Evolutionary conservation across 305 asterid genomes (phyloP).

Genomic region (Fraxinus paxiana): DNA sequence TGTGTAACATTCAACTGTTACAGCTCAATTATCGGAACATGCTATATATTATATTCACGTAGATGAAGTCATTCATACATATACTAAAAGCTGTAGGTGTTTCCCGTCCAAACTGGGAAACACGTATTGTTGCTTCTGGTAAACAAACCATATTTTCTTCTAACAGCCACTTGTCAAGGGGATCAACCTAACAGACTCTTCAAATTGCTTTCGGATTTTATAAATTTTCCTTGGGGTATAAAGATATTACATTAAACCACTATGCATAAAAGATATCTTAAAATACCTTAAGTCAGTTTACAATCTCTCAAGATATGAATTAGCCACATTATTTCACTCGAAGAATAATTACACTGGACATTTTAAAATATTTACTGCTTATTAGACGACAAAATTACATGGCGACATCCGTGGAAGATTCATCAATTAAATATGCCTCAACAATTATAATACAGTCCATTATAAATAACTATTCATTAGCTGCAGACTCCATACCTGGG

Average conservation of each 20-base stretch:
- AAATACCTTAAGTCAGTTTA: background rate
- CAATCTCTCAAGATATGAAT: background rate
- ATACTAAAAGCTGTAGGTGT: background rate
- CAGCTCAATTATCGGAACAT: background rate
- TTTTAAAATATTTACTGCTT: background rate
- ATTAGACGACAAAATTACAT: conserved; percentile 5
- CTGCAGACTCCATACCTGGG: conserved; percentile 45
- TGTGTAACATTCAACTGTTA: conserved; percentile 1
- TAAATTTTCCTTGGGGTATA: background rate
- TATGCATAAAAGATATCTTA: background rate
- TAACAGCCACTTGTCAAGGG: background rate
- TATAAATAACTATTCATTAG: conserved; percentile 7
- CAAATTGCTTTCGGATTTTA: background rate
- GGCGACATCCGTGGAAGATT: background rate
- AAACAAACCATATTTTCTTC: background rate
- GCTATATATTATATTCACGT: background rate
- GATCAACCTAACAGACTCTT: background rate
- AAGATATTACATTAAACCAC: background rate
- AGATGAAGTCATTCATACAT: background rate
- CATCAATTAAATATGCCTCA: background rate
- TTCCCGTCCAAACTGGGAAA: background rate
- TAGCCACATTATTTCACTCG: conserved; percentile 13
- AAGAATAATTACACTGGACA: background rate
- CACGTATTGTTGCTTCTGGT: background rate
- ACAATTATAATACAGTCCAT: background rate